Conservation (phyloP, 495 filamentous ascomycete species). For the Neurospora sp. region DNA sequence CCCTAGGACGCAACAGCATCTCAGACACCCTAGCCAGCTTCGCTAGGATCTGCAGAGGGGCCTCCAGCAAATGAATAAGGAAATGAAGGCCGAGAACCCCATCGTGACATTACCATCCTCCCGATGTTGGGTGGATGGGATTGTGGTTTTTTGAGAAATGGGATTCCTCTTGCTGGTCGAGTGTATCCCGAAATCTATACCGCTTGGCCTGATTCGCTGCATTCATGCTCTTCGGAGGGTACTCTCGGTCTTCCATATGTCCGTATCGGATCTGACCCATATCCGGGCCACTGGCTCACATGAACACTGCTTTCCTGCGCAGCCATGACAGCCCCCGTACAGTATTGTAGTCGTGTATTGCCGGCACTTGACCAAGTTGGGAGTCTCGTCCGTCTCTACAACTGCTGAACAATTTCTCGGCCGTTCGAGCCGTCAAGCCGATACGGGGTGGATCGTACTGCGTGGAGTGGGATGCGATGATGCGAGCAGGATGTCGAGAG, state of each 20-base stretch:
- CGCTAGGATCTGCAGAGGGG: background rate
- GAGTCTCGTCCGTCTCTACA: too few relatives aligned
- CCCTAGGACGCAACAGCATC: background rate
- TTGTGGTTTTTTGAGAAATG: background rate
- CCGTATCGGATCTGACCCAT: background rate
- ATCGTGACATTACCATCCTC: background rate
- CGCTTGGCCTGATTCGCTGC: background rate
- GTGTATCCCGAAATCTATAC: background rate
- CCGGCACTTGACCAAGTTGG: too few relatives aligned
- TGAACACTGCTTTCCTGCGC: too few relatives aligned
- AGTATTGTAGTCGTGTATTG: too few relatives aligned
- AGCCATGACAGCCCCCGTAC: too few relatives aligned
- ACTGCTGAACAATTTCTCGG: too few relatives aligned
- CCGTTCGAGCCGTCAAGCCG: too few relatives aligned
- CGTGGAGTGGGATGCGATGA: too few relatives aligned
- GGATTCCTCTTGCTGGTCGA: background rate
- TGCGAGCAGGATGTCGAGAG: too few relatives aligned
- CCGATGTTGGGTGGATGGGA: background rate
- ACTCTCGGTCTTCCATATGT: background rate
- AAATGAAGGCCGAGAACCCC: background rate
- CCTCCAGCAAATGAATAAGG: background rate
- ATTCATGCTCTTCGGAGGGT: background rate
- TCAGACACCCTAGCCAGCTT: background rate
- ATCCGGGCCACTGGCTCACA: too few relatives aligned
- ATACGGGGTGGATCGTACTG: too few relatives aligned